phyloP scores from a whole-genome alignment of 2,329 filamentous ascomycete genomes.

The Aureobasidium zeae region DNA sequence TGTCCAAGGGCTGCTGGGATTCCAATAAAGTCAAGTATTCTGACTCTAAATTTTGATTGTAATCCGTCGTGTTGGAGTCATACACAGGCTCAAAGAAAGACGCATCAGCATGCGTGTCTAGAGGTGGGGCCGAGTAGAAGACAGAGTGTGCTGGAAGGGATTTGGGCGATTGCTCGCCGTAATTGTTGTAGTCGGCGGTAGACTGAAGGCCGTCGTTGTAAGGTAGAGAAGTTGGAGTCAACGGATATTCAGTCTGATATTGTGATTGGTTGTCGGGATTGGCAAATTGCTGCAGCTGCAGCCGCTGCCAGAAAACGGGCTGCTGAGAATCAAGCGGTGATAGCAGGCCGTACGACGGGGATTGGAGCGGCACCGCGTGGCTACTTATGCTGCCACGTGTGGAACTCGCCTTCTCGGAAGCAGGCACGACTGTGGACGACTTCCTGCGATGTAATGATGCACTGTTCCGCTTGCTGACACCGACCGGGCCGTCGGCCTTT shows the following conservation, averaged over 20 bases:
- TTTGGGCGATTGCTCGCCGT: not conserved
- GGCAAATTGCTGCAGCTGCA: constrained; percentile 1
- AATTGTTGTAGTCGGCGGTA: constrained; percentile 2
- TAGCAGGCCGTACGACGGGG: constrained; percentile 4
- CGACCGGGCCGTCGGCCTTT: constrained; percentile 27
- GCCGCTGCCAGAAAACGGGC: constrained; percentile 3
- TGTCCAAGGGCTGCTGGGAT: not conserved
- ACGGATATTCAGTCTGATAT: not conserved
- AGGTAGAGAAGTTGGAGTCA: constrained; percentile 1
- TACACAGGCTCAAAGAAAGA: not conserved
- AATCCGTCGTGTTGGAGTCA: not conserved
- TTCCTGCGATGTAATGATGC: constrained; percentile 20
- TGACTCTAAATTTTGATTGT: constrained; percentile 6
- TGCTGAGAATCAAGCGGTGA: constrained; percentile 8
- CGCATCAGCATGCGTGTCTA: not conserved
- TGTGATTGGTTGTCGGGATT: not conserved
- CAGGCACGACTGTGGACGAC: constrained; percentile 18
- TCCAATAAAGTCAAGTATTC: not conserved
- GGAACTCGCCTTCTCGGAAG: not conserved
- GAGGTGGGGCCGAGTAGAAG: not conserved
- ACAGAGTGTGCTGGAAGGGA: not conserved
- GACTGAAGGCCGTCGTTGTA: constrained; percentile 4
- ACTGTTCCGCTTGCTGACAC: constrained; percentile 22
- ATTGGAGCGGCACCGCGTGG: not conserved
- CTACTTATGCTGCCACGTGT: not conserved